Percentiles rank a stretch among this genome's conserved stretches.
Conservation (phyloP, 2,329 filamentous ascomycete species). For the Diaporthe citriasiana region DNA sequence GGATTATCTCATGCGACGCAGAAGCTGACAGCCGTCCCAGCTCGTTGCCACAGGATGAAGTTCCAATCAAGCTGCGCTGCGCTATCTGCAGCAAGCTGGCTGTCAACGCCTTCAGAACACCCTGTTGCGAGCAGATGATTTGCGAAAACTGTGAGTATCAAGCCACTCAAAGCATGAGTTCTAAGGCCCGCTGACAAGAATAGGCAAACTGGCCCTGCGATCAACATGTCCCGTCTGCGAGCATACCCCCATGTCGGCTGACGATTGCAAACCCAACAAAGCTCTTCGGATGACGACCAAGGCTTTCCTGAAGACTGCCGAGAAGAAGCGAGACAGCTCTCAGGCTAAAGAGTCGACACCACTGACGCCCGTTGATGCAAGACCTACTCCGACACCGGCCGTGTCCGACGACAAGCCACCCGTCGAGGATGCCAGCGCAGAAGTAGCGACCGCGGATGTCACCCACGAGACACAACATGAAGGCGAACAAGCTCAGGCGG, state of each 20-base stretch:
- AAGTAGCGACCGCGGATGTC: conserved; percentile 5
- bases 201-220: conserved; percentile 82
- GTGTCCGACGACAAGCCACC: conserved; percentile 39
- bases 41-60: conserved; percentile 83
- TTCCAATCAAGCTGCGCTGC: conserved; percentile 96
- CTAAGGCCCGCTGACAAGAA: conserved; percentile 42
- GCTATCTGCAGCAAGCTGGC: conserved; percentile 93
- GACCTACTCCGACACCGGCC: conserved; percentile 50
- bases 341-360: conserved; percentile 65
- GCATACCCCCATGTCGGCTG: conserved; percentile 87
- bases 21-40: conserved; percentile 58
- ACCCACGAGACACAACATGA: conserved; percentile 20
- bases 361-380: conserved; percentile 58
- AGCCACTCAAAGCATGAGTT: background rate
- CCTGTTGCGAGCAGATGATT: conserved; percentile 95
- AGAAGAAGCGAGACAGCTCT: conserved; percentile 85
- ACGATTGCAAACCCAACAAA: conserved; percentile 91
- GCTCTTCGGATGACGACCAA: conserved; percentile 92
- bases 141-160: conserved; percentile 82
- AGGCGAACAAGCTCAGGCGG: conserved; percentile 23
- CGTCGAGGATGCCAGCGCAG: conserved; percentile 15
- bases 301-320: conserved; percentile 89
- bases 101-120: conserved; percentile 89
- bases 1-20: conserved; percentile 22
- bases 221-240: conserved; percentile 93